Evolutionary conservation across 768 basidiomycete genomes (phyloP).

Genomic region (Boletales sp.): DNA sequence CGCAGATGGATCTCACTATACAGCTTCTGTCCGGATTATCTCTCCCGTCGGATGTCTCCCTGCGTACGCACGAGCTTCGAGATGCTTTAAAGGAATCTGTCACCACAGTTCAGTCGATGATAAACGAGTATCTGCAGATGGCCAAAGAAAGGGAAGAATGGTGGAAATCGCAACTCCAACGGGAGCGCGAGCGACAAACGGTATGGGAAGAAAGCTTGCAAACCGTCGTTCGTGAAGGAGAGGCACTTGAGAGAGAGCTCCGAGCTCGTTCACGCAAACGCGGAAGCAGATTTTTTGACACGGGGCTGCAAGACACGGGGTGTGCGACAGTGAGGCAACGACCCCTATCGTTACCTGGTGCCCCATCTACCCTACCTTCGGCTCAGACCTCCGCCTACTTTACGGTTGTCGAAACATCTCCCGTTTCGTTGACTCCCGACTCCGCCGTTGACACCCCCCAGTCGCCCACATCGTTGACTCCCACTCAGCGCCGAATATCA

Average conservation of each 20-base stretch:
- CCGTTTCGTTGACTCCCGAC: conserved; percentile 5
- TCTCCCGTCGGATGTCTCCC: conserved; percentile 27
- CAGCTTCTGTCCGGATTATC: conserved; percentile 56
- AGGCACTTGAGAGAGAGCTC: conserved; percentile 77
- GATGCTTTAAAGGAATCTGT: conserved; percentile 62
- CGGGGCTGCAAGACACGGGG: conserved; percentile 20
- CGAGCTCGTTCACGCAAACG: conserved; percentile 54
- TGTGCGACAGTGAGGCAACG: conserved; percentile 18
- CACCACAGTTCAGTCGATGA: conserved; percentile 48
- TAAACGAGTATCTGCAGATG: conserved; percentile 70
- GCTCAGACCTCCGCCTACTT: conserved; percentile 18
- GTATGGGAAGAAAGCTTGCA: conserved; percentile 92
- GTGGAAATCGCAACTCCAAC: conserved; percentile 62
- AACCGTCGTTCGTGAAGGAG: conserved; percentile 82
- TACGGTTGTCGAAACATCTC: conserved; percentile 21
- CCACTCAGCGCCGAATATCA: conserved; percentile 20
- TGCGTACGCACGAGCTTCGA: conserved; percentile 32
- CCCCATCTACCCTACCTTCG: conserved; percentile 13
- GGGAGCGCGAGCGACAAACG: conserved; percentile 57
- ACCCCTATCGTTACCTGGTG: conserved; percentile 13
- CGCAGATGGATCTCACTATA: conserved; percentile 76
- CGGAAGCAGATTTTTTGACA: conserved; percentile 55
- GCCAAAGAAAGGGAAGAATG: conserved; percentile 76
- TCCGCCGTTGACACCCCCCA: conserved; percentile 2
- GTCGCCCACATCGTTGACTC: conserved; percentile 15